Conservation (phyloP, 345 rosid genomes). For the Microthlaspi erraticum region DNA sequence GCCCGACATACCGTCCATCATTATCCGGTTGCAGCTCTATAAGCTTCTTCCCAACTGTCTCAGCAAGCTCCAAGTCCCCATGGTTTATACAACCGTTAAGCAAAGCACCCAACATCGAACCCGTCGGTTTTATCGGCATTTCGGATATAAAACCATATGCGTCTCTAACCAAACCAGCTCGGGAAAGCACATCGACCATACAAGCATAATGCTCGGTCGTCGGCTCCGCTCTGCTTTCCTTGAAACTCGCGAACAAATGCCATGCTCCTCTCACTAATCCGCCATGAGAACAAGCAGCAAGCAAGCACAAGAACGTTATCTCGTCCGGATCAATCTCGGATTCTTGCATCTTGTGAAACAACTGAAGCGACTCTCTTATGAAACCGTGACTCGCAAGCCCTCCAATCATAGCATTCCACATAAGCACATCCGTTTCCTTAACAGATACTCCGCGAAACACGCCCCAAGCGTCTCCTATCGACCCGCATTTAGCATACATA, state of each 20-base stretch:
- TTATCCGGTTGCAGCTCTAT: constrained; percentile 71
- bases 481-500: constrained; percentile 93
- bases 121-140: constrained; percentile 67
- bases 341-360: constrained; percentile 63
- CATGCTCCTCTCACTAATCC: constrained; percentile 78
- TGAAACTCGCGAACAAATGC: constrained; percentile 58
- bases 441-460: constrained; percentile 55
- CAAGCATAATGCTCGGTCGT: constrained; percentile 87
- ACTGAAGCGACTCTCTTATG: constrained; percentile 59
- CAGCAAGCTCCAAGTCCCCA: constrained; percentile 67
- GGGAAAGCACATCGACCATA: constrained; percentile 79
- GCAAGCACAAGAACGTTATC: constrained; percentile 74
- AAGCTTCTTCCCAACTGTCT: constrained; percentile 71
- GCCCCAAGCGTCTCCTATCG: constrained; percentile 64
- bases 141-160: constrained; percentile 58
- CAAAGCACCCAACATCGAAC: constrained; percentile 80
- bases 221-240: constrained; percentile 51
- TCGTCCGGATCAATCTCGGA: constrained; percentile 68
- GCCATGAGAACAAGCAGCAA: constrained; percentile 83
- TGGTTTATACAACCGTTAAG: constrained; percentile 75
- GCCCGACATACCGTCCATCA: constrained; percentile 73
- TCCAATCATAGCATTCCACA: constrained; percentile 91
- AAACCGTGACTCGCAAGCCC: constrained; percentile 85
- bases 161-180: constrained; percentile 69
- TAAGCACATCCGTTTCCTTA: constrained; percentile 57